phyloP scores from a whole-genome alignment of 805 yeast genomes.

The Candida alai region DNA sequence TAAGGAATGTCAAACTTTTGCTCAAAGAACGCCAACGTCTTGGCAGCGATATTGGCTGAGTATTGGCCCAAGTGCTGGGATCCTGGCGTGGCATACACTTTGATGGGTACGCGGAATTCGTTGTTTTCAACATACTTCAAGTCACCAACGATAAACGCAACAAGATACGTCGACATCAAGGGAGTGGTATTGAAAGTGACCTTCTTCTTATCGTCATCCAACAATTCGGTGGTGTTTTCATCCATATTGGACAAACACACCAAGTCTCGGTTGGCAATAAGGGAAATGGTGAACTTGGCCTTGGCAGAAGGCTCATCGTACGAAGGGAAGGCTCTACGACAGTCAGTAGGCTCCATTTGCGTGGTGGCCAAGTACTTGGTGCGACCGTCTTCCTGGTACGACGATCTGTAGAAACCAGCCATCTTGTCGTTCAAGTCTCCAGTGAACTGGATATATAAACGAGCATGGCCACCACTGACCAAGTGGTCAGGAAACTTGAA shows the following conservation, averaged over 20 bases:
- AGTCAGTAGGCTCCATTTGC: slow-evolving; percentile 84
- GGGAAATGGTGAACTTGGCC: slow-evolving; percentile 63
- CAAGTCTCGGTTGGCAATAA: slow-evolving; percentile 52
- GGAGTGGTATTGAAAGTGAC: slow-evolving; percentile 74
- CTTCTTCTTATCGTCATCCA: slow-evolving; percentile 46
- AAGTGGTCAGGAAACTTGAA: slow-evolving; percentile 35
- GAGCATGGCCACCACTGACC: slow-evolving; percentile 35
- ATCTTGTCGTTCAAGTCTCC: slow-evolving; percentile 71
- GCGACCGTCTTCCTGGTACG: slow-evolving; percentile 58
- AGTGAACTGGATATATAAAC: slow-evolving; percentile 48
- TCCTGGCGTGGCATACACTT: slow-evolving; percentile 80
- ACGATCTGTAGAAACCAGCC: slow-evolving; percentile 79
- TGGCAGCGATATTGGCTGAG: slow-evolving; percentile 72
- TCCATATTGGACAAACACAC: slow-evolving; percentile 72
- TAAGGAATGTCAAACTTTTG: slow-evolving; percentile 69
- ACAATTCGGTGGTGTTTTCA: slow-evolving; percentile 43
- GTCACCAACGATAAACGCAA: slow-evolving; percentile 81
- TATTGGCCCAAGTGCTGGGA: slow-evolving; percentile 65
- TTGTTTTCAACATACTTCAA: slow-evolving; percentile 66
- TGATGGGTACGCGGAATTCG: slow-evolving; percentile 68
- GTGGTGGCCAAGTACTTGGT: slow-evolving; percentile 76
- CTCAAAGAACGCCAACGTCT: slow-evolving; percentile 71
- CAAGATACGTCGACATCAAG: slow-evolving; percentile 77
- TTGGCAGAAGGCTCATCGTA: slow-evolving; percentile 81
- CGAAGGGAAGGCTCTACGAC: slow-evolving; percentile 84